Percentiles rank a stretch among this genome's conserved stretches.
Conservation (phyloP, 345 rosid species). For the Eucalyptus victrix region DNA sequence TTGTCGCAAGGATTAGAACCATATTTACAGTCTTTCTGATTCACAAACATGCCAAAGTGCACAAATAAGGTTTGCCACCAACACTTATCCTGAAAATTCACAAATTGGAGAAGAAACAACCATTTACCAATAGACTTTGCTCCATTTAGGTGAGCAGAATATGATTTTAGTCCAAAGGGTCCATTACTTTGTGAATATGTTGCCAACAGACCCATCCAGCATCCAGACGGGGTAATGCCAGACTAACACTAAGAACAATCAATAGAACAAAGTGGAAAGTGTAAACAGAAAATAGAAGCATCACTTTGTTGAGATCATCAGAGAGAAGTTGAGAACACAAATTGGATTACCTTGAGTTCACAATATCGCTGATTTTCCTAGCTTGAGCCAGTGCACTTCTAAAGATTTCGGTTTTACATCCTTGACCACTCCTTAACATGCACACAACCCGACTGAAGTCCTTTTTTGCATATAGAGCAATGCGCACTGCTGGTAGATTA, state of each 20-base stretch:
- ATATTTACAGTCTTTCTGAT: slow-evolving; percentile 40
- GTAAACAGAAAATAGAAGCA: neutral
- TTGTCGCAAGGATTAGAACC: slow-evolving; percentile 76
- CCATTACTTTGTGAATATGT: neutral
- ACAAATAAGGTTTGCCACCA: slow-evolving; percentile 64
- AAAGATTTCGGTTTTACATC: slow-evolving; percentile 54
- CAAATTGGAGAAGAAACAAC: neutral
- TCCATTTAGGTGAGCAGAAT: neutral
- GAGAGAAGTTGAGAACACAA: neutral
- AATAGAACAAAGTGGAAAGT: neutral
- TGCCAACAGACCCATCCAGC: neutral
- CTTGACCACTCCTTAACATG: slow-evolving; percentile 77
- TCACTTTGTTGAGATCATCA: neutral
- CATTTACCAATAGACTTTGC: neutral
- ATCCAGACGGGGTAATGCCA: neutral
- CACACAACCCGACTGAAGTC: slow-evolving; percentile 92
- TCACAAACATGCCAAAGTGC: slow-evolving; percentile 73
- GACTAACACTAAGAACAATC: neutral
- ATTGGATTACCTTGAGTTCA: slow-evolving; percentile 59
- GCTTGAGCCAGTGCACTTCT: slow-evolving; percentile 85
- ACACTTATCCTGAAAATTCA: slow-evolving; percentile 47
- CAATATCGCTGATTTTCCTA: slow-evolving; percentile 77
- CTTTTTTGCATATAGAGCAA: slow-evolving; percentile 79
- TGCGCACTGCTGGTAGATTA: slow-evolving; percentile 51
- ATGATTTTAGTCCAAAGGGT: neutral